phyloP scores from a whole-genome alignment of 495 filamentous ascomycete species.

The Neurospora africana region DNA sequence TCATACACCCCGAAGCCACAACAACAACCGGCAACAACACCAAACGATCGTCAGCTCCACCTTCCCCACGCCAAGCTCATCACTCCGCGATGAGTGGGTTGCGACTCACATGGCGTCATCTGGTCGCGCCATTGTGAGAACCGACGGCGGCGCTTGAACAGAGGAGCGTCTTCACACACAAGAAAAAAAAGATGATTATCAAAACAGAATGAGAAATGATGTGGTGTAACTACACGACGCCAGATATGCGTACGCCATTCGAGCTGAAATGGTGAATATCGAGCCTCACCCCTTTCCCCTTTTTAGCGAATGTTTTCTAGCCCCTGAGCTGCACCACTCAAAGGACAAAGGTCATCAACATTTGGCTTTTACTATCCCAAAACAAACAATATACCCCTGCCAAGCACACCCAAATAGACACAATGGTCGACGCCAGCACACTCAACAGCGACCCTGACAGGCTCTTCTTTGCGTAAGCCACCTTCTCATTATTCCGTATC shows the following conservation, averaged over 20 bases:
- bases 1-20: background rate
- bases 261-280: background rate
- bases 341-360: background rate
- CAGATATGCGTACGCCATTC: background rate
- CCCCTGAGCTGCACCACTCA: background rate
- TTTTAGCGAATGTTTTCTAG: background rate
- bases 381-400: background rate
- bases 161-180: background rate
- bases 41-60: background rate
- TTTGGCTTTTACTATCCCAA: background rate
- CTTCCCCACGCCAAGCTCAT: conserved; percentile 13
- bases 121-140: background rate
- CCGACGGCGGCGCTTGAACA: background rate
- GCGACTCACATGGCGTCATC: background rate
- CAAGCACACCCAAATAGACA: background rate
- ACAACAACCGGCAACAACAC: background rate
- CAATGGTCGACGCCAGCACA: conserved; percentile 2
- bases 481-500: background rate
- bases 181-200: background rate
- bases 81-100: conserved; percentile 1
- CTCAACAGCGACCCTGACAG: conserved; percentile 13
- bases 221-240: background rate
- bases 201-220: background rate
- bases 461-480: conserved; percentile 15
- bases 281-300: background rate